Evolutionary conservation across 2,329 filamentous ascomycete genomes (phyloP).

Genomic region (Colletotrichum gigasporum): DNA sequence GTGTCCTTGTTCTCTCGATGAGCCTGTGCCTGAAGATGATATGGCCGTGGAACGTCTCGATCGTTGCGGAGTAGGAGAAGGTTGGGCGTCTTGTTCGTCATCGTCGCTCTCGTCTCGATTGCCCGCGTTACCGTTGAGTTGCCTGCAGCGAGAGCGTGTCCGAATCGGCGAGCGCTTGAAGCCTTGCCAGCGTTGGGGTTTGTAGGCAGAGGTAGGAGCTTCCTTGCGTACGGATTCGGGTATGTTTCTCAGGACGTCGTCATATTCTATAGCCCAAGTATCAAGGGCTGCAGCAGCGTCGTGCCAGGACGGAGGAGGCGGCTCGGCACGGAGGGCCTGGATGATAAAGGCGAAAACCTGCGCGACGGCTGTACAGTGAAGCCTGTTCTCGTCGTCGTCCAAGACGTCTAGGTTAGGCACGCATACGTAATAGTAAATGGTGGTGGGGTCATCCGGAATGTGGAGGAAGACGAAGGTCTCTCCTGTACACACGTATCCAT

Average conservation of each 20-base stretch:
- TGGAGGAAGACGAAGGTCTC: too few relatives aligned
- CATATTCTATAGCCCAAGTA: conserved; percentile 46
- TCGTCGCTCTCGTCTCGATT: conserved; percentile 18
- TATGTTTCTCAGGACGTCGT: conserved; percentile 40
- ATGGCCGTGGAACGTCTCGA: conserved; percentile 13
- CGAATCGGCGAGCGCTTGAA: conserved; percentile 41
- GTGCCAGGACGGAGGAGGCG: conserved; percentile 43
- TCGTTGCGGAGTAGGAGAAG: conserved; percentile 29
- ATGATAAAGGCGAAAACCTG: too few relatives aligned
- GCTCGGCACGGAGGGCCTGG: conserved; percentile 40
- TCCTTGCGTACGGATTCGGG: conserved; percentile 35
- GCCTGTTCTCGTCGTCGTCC: conserved; percentile 43
- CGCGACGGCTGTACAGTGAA: too few relatives aligned
- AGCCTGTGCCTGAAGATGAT: conserved; percentile 4
- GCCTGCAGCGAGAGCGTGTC: conserved; percentile 37
- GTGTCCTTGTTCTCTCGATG: conserved; percentile 3
- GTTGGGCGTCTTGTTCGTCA: conserved; percentile 31
- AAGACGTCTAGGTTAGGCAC: conserved; percentile 44
- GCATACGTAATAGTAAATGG: too few relatives aligned
- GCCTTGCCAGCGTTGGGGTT: conserved; percentile 39
- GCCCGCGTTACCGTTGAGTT: not conserved
- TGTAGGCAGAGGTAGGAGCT: conserved; percentile 35
- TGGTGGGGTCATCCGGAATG: too few relatives aligned
- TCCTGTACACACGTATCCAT: too few relatives aligned
- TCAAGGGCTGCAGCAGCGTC: conserved; percentile 39